Evolutionary conservation across 1,139 yeast genomes (phyloP).

Genomic region (Yamadazyma atmosphaerica): DNA sequence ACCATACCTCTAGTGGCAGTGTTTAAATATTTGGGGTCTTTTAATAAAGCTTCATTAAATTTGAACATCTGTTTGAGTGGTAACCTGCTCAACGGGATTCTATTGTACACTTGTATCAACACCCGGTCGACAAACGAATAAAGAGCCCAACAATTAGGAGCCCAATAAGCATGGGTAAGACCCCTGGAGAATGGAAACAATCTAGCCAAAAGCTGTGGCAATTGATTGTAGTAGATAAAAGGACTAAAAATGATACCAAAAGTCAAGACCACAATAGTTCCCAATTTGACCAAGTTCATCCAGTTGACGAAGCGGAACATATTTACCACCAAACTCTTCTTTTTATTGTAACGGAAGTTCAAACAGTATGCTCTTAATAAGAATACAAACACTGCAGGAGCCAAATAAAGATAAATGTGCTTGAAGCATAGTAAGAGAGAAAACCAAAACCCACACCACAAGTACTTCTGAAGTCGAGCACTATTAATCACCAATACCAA

Average conservation of each 20-base stretch:
- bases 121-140: constrained; percentile 84
- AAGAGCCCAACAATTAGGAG: constrained; percentile 95
- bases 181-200: constrained; percentile 95
- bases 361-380: constrained; percentile 72
- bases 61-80: constrained; percentile 34
- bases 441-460: constrained; percentile 73
- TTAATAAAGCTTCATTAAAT: constrained; percentile 29
- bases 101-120: constrained; percentile 52
- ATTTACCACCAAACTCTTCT: constrained; percentile 23
- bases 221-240: constrained; percentile 60
- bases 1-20: constrained; percentile 83
- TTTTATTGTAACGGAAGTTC: constrained; percentile 36
- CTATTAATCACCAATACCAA: constrained; percentile 71
- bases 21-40: constrained; percentile 25
- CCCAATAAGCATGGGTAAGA: constrained; percentile 98
- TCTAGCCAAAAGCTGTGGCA: constrained; percentile 66
- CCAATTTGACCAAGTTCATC: constrained; percentile 61
- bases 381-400: constrained; percentile 90
- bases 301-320: constrained; percentile 50
- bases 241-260: constrained; percentile 80
- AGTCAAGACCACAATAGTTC: constrained; percentile 60
- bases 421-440: constrained; percentile 83
- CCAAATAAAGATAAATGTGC: constrained; percentile 88
- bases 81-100: constrained; percentile 45
- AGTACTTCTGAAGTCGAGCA: constrained; percentile 58